Evolutionary conservation across 164 flowering plant genomes (phyloP).

Genomic region (Houttuynia cordata): DNA sequence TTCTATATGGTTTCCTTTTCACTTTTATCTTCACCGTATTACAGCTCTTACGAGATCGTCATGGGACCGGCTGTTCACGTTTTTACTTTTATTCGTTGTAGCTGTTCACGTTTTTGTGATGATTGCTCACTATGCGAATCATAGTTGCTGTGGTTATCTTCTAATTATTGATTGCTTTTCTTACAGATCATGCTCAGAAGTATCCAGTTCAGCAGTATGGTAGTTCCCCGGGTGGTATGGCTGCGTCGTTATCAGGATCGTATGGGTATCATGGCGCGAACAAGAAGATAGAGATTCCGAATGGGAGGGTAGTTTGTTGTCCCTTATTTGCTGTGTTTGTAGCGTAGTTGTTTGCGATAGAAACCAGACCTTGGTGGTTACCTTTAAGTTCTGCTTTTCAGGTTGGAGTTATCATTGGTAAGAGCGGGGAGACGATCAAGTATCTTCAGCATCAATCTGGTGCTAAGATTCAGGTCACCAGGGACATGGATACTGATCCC

Average conservation of each 20-base stretch:
- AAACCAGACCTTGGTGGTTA: background rate
- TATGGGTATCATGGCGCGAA: constrained; percentile 57
- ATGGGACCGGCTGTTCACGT: no score
- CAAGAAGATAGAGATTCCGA: constrained; percentile 91
- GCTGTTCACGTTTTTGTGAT: no score
- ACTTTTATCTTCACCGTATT: no score
- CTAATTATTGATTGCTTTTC: background rate
- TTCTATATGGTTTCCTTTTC: no score
- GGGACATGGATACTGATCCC: constrained; percentile 91
- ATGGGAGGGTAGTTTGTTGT: constrained; percentile 33
- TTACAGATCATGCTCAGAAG: constrained; percentile 44
- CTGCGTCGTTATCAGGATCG: constrained; percentile 26
- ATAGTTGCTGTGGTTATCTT: no score
- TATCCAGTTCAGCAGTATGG: constrained; percentile 15
- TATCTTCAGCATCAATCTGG: constrained; percentile 92
- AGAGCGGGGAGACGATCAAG: constrained; percentile 93
- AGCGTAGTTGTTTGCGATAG: background rate
- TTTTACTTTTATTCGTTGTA: no score
- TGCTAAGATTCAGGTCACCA: constrained; percentile 93
- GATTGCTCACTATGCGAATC: no score
- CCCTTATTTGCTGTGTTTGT: background rate
- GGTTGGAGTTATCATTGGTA: constrained; percentile 99
- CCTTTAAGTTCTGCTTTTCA: background rate
- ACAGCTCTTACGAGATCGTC: no score
- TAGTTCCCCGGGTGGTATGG: constrained; percentile 13